Evolutionary conservation across 108 stramenopile species (phyloP).

Genomic region (Conticribra weissflogii): DNA sequence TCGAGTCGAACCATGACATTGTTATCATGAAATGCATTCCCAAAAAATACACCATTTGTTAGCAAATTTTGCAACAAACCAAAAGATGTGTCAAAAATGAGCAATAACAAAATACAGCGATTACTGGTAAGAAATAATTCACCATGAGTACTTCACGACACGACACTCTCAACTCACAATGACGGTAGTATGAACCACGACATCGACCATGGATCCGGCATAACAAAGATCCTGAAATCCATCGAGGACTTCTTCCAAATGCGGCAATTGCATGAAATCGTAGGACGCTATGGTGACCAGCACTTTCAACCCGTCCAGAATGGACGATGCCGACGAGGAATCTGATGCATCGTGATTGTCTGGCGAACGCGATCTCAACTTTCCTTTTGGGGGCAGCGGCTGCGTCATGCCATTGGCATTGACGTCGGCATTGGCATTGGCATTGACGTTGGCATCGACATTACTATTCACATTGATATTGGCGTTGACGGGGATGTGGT

Average conservation of each 20-base stretch:
- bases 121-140: neutral
- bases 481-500: neutral
- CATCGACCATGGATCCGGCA: constrained; percentile 75
- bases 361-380: too few species aligned
- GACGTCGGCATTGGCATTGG: neutral
- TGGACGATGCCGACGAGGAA: neutral
- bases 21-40: too few species aligned
- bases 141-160: neutral
- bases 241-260: constrained; percentile 85
- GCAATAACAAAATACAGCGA: neutral
- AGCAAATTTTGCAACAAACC: too few species aligned
- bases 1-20: too few species aligned
- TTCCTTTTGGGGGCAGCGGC: neutral
- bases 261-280: constrained; percentile 82
- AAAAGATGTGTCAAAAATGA: neutral
- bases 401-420: constrained; percentile 4
- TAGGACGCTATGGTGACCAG: constrained; percentile 79
- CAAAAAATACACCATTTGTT: too few species aligned
- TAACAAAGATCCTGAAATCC: constrained; percentile 75
- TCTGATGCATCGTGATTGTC: neutral
- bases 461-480: neutral
- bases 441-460: constrained; percentile 6
- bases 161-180: constrained; percentile 22
- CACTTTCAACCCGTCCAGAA: constrained; percentile 57
- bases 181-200: constrained; percentile 78